Percentiles rank a stretch among this genome's conserved stretches.
Evolutionary conservation across 176 grass and related monocot species (phyloP).

Genomic region (Phoenix roebelenii): DNA sequence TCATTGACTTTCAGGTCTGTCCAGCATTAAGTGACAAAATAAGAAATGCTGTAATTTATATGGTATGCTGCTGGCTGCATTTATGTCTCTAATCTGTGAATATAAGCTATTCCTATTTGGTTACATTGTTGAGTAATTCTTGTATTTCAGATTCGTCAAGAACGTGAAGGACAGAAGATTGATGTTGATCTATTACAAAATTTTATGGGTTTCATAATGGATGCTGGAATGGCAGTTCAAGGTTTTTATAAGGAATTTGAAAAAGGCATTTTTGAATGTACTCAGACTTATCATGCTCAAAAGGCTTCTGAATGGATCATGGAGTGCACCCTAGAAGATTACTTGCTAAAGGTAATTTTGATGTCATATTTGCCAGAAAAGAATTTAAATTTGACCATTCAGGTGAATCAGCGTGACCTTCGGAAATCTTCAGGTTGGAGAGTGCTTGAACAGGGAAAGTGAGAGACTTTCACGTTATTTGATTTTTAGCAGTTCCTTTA

Average conservation of each 20-base stretch:
- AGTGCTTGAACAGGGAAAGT: slow-evolving; percentile 36
- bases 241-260: slow-evolving; percentile 3
- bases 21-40: too few species aligned
- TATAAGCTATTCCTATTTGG: slow-evolving; percentile 10
- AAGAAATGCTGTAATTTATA: too few species aligned
- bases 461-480: slow-evolving; percentile 31
- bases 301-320: slow-evolving; percentile 41
- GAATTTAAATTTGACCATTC: not conserved
- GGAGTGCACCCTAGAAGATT: slow-evolving; percentile 37
- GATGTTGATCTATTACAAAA: slow-evolving; percentile 17
- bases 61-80: not conserved
- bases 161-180: slow-evolving; percentile 34
- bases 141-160: slow-evolving; percentile 32
- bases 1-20: too few species aligned
- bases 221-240: slow-evolving; percentile 29
- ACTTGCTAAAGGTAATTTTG: slow-evolving; percentile 34
- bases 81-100: slow-evolving; percentile 7
- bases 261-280: slow-evolving; percentile 31
- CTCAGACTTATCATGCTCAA: slow-evolving; percentile 35
- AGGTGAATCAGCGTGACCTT: slow-evolving; percentile 10
- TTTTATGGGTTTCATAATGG: slow-evolving; percentile 24
- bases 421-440: slow-evolving; percentile 29
- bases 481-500: not conserved
- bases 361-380: slow-evolving; percentile 3
- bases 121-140: not conserved